A percentile compares a stretch with the other conserved stretches of the same genome.
Evolutionary conservation across 2,329 filamentous ascomycete genomes (phyloP).

Genomic region (Trichophyton schoenleinii): DNA sequence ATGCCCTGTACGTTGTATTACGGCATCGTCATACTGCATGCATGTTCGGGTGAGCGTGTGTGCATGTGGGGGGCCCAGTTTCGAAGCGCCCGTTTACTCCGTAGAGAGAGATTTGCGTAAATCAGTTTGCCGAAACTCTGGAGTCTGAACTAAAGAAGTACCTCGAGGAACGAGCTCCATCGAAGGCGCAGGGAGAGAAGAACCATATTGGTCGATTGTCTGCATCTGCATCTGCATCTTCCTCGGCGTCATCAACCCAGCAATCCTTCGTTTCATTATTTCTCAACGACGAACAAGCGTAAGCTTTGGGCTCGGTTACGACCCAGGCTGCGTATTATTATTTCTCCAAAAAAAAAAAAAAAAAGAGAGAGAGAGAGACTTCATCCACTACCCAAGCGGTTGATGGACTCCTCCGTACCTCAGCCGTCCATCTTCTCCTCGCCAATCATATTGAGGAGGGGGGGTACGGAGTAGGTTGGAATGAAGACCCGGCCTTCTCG

Average conservation of each 20-base stretch:
- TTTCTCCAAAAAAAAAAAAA: neutral
- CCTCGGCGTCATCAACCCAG: neutral
- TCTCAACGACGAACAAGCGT: neutral
- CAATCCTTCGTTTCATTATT: neutral
- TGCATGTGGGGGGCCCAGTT: neutral
- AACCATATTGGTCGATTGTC: neutral
- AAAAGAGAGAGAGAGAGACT: too few species aligned
- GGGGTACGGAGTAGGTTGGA: neutral
- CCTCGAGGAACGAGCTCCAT: too few species aligned
- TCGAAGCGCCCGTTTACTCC: neutral
- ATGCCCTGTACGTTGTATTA: neutral
- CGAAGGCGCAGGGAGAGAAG: neutral
- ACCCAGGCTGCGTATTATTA: neutral
- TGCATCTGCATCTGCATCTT: neutral
- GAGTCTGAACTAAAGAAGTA: too few species aligned
- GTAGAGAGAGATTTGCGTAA: neutral
- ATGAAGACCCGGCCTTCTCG: neutral
- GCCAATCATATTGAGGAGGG: neutral
- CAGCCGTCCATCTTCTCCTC: neutral
- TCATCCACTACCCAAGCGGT: neutral
- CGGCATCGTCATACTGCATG: neutral
- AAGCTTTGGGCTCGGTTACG: neutral
- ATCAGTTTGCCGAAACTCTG: neutral
- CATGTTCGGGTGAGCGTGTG: neutral
- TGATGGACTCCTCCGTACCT: neutral